phyloP scores from a whole-genome alignment of 1,284 basidiomycete genomes.

The Coniophora puteana region DNA sequence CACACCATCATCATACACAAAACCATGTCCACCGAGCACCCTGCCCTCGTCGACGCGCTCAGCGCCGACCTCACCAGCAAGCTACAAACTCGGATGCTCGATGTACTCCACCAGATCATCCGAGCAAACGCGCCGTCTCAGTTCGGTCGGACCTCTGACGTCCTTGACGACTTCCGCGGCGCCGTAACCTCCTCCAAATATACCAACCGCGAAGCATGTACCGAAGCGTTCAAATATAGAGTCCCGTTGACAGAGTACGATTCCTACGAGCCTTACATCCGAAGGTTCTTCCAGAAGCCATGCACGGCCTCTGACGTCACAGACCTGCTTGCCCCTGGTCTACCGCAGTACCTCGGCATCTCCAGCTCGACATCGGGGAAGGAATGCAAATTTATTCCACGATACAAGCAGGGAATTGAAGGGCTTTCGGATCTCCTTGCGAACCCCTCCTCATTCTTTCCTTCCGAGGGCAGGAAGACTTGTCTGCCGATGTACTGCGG shows the following conservation, averaged over 20 bases:
- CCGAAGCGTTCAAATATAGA: too few relatives aligned
- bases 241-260: conserved; percentile 5
- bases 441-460: background rate
- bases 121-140: too few relatives aligned
- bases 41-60: too few relatives aligned
- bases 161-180: too few relatives aligned
- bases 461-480: background rate
- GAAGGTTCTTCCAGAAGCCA: conserved; percentile 2
- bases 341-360: background rate
- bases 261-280: conserved; percentile 5
- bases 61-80: too few relatives aligned
- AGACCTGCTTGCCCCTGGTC: conserved; percentile 5
- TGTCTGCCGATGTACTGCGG: background rate
- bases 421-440: background rate
- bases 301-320: conserved; percentile 5
- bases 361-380: conserved; percentile 6
- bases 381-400: conserved; percentile 5
- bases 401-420: conserved; percentile 10
- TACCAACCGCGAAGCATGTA: too few relatives aligned
- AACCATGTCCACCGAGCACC: too few relatives aligned
- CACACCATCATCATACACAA: too few relatives aligned
- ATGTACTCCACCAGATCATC: too few relatives aligned
- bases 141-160: too few relatives aligned
- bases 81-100: too few relatives aligned
- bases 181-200: too few relatives aligned